Base-by-base conservation (phyloP, 108 stramenopile species). In the Skeletonema grethae region DNA sequence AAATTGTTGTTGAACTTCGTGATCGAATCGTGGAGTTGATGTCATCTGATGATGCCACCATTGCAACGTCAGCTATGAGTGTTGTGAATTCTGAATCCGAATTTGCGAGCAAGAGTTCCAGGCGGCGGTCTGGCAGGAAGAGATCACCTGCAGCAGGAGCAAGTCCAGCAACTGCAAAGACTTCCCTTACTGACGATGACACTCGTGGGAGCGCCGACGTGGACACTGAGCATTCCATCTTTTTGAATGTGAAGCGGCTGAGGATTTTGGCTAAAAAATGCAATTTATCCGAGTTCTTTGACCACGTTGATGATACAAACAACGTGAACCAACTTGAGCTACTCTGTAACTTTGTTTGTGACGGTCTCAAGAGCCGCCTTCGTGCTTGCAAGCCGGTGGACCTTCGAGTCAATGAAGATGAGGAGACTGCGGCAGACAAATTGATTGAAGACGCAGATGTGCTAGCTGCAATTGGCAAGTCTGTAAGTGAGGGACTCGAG, bases 151-250 rank as follows among this genome's bases (percentile, higher is more conserved):
- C 13, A 50, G 46, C 45, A 16, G 15, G 41, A 50, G 46, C 46
- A 29, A 57, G 67, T 18, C 61, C 39, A 12, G 62, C 77, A 8
- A 53, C 64, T 13, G 11, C 6, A 24, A 22, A 35, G 58, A 60
- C 24, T 32, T 60, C 24, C 38, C 60, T 84, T 35, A 69, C 68
- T 11, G 76, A 79, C 28, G 76, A 79, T 41, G 43, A 55, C 28
- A 68, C 38, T 57, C 56, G 25, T 32, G 65, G 69, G 35, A 65
- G 57, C 38, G 65, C 75, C 53, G 71, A 55, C 29, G 76, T 59
- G 4, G 88, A 94, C 25, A 69, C 66, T 7, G 87, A 94, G 48
- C 69, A 83, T 57, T 79, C 90, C 32, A 85, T 91, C 20, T 67
- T 73, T 18, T 58, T 88, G 32, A 83, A 82, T 39, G 84, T 94